A percentile compares a stretch with the other conserved stretches of the same genome.
These are phyloP conservation scores for Corynespora cassiicola DNA, from an alignment of 2,329 filamentous ascomycete species.

Conservation along the genomic window DNA sequence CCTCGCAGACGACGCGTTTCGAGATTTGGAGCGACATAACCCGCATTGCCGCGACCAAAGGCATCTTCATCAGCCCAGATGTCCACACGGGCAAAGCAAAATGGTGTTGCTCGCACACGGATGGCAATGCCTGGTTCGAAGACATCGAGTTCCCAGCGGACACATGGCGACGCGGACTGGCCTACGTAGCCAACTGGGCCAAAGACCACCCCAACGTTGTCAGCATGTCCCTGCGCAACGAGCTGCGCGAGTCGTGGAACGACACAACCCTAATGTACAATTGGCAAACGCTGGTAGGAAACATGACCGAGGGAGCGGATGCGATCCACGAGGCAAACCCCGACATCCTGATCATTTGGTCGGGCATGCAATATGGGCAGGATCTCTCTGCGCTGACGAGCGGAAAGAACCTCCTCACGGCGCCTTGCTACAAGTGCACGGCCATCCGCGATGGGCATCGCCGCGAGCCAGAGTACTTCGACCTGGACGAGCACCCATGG, in stretches of 20 bases:
- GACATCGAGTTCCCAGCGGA: conserved; percentile 60
- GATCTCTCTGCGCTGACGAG: conserved; percentile 55
- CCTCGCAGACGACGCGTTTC: conserved; percentile 46
- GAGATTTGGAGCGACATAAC: conserved; percentile 43
- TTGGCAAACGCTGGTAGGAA: conserved; percentile 41
- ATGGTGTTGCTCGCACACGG: conserved; percentile 46
- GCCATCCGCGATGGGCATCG: conserved; percentile 51
- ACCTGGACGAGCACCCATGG: conserved; percentile 55
- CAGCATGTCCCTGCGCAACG: conserved; percentile 65
- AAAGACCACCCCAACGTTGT: conserved; percentile 57
- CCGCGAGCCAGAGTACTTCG: conserved; percentile 54
- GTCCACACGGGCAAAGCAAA: conserved; percentile 39
- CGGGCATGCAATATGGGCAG: conserved; percentile 61
- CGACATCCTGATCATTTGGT: conserved; percentile 61
- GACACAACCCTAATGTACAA: conserved; percentile 34
- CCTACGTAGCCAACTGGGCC: conserved; percentile 61
- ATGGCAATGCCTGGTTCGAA: conserved; percentile 67
- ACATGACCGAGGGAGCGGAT: conserved; percentile 56
- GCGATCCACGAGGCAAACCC: conserved; percentile 61
- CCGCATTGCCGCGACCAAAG: conserved; percentile 32
- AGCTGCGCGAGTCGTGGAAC: conserved; percentile 52
- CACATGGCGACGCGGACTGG: conserved; percentile 61
- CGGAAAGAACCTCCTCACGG: conserved; percentile 44
- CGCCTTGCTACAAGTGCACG: conserved; percentile 49
- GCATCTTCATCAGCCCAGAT: conserved; percentile 39